Percentiles rank a stretch among this genome's conserved stretches.
These are phyloP conservation scores for Brassica napus DNA, from an alignment of 345 rosid species.

Conservation along the genomic window DNA sequence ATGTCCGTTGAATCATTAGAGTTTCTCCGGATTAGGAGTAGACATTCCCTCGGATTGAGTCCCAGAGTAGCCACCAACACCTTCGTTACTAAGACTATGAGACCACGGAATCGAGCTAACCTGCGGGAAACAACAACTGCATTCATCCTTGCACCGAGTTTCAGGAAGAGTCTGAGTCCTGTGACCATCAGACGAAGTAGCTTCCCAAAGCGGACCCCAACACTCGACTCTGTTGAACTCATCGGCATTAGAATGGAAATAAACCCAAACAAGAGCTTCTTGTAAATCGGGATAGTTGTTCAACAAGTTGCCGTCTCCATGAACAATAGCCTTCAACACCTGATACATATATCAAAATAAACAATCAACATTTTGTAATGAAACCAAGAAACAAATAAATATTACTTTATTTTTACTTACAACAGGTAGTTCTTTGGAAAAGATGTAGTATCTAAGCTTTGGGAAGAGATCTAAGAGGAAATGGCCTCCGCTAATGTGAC, in stretches of 20 bases:
- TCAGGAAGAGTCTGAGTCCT: conserved; percentile 24
- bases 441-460: conserved; percentile 78
- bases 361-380: conserved; percentile 4
- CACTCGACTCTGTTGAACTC: conserved; percentile 86
- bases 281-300: conserved; percentile 75
- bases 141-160: conserved; percentile 40
- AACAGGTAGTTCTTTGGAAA: conserved; percentile 91
- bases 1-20: neutral
- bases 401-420: conserved; percentile 35
- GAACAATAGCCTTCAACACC: conserved; percentile 88
- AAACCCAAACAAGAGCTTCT: conserved; percentile 89
- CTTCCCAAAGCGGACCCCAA: conserved; percentile 82
- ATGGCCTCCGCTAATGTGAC: conserved; percentile 99
- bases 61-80: conserved; percentile 9
- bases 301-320: conserved; percentile 79
- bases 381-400: neutral
- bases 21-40: conserved; percentile 36
- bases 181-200: conserved; percentile 40
- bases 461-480: conserved; percentile 71
- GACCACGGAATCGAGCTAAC: conserved; percentile 59
- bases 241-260: conserved; percentile 77
- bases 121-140: conserved; percentile 74
- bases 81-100: conserved; percentile 24
- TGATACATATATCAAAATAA: conserved; percentile 6
- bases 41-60: conserved; percentile 7